A percentile compares a stretch with the other conserved stretches of the same genome.
Conservation (phyloP, 768 basidiomycete species). For the Phylloporus sp. region DNA sequence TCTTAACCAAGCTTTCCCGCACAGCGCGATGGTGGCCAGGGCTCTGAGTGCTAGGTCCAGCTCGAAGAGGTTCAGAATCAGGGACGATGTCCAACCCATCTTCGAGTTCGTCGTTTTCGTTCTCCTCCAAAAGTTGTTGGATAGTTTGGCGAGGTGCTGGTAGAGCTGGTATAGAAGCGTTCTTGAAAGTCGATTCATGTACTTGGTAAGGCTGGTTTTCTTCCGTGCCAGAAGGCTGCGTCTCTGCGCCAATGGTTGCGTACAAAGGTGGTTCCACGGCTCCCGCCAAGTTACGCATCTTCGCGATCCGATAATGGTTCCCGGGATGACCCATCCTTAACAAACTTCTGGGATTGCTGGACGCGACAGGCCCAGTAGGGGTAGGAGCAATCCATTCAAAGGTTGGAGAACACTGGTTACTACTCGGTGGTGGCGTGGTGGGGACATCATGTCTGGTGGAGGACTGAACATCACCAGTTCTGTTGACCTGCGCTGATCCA, state of each 20-base stretch:
- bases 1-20: slow-evolving; percentile 12
- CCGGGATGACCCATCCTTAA: slow-evolving; percentile 32
- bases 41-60: slow-evolving; percentile 18
- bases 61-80: slow-evolving; percentile 55
- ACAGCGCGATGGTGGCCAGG: slow-evolving; percentile 2
- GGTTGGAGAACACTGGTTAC: slow-evolving; percentile 6
- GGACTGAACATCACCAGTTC: slow-evolving; percentile 1
- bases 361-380: slow-evolving; percentile 11
- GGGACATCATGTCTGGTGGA: not conserved
- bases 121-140: not conserved
- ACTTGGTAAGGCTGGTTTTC: slow-evolving; percentile 14
- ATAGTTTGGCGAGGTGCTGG: not conserved
- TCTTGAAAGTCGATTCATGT: not conserved
- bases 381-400: slow-evolving; percentile 22
- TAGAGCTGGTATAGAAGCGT: not conserved
- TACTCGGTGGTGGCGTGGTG: slow-evolving; percentile 1
- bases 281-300: slow-evolving; percentile 22
- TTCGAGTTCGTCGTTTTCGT: slow-evolving; percentile 20
- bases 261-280: slow-evolving; percentile 15
- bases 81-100: slow-evolving; percentile 50
- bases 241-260: slow-evolving; percentile 6
- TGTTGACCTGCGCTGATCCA: slow-evolving; percentile 5
- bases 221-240: slow-evolving; percentile 17
- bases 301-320: slow-evolving; percentile 29
- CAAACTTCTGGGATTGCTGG: slow-evolving; percentile 29